A percentile compares a stretch with the other conserved stretches of the same genome.
Conservation (phyloP, 2,329 filamentous ascomycete genomes). For the Diplodia intermedia region DNA sequence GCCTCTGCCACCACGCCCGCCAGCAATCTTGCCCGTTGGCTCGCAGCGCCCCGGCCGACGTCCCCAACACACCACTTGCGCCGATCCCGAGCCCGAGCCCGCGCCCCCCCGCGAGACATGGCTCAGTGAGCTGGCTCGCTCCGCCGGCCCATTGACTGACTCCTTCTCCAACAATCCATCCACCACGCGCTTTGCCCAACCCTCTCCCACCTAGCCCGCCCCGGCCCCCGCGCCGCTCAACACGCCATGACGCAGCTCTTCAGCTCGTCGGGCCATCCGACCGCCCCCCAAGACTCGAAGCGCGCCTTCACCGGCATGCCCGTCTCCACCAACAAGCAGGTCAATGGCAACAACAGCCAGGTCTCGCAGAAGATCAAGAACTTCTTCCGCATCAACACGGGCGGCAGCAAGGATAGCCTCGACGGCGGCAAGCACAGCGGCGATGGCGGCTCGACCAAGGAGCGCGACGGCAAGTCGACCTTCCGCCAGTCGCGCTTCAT, state of each 20-base stretch:
- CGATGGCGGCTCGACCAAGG: constrained; percentile 53
- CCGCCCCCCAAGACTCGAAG: constrained; percentile 49
- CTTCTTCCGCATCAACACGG: constrained; percentile 71
- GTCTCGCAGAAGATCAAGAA: constrained; percentile 71
- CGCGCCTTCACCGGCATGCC: constrained; percentile 57
- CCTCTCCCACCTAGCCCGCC: constrained; percentile 16
- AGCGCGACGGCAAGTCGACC: constrained; percentile 68
- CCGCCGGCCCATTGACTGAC: constrained; percentile 35
- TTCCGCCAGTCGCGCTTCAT: constrained; percentile 90
- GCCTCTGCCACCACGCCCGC: not conserved
- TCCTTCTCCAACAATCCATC: constrained; percentile 15
- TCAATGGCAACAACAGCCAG: constrained; percentile 59
- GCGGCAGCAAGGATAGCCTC: constrained; percentile 54
- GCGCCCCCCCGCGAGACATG: constrained; percentile 38
- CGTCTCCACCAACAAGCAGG: constrained; percentile 55
- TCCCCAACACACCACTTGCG: constrained; percentile 2
- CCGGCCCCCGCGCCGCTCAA: constrained; percentile 30
- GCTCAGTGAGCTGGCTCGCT: constrained; percentile 43
- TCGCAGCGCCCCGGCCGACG: constrained; percentile 9
- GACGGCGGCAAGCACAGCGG: constrained; percentile 47
- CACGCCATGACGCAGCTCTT: constrained; percentile 53
- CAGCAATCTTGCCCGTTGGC: not conserved
- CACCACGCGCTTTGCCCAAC: constrained; percentile 22
- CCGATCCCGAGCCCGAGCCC: constrained; percentile 21
- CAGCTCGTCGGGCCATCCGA: constrained; percentile 48